phyloP scores from a whole-genome alignment of 2,329 filamentous ascomycete genomes.

The Trichoderma simmonsii region DNA sequence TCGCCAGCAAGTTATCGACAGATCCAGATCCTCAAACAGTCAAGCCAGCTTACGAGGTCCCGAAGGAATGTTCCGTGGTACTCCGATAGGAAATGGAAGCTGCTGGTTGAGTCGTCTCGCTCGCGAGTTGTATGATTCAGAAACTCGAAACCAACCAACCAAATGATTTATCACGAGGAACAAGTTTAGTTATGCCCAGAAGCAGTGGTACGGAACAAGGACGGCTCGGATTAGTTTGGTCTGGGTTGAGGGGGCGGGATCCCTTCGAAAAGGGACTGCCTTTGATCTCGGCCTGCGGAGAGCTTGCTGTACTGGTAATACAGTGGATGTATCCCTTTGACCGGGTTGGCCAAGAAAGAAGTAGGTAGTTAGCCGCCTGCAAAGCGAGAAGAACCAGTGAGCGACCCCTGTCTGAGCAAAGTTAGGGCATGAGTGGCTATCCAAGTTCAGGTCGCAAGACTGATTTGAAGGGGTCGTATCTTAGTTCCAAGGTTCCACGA shows the following conservation, averaged over 20 bases:
- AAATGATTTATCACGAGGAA: background rate
- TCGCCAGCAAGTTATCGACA: background rate
- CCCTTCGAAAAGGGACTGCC: constrained; percentile 9
- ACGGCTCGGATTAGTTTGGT: constrained; percentile 2
- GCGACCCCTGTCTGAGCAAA: constrained; percentile 16
- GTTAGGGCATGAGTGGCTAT: constrained; percentile 20
- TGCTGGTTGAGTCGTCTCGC: background rate
- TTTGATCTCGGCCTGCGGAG: constrained; percentile 12
- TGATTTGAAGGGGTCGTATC: constrained; percentile 20
- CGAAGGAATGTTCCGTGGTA: background rate
- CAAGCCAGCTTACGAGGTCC: background rate
- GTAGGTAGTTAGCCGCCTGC: constrained; percentile 20
- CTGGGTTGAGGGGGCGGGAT: constrained; percentile 16
- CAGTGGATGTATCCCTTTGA: constrained; percentile 15
- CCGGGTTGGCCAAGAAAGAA: constrained; percentile 15
- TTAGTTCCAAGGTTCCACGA: constrained; percentile 21
- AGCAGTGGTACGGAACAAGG: constrained; percentile 4
- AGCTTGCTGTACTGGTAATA: background rate
- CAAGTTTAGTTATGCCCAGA: background rate
- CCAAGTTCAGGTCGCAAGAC: constrained; percentile 17
- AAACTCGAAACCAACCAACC: constrained; percentile 3
- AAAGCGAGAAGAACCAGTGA: constrained; percentile 25
- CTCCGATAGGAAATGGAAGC: background rate
- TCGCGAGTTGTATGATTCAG: background rate
- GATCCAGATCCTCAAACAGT: background rate